Base-by-base conservation (phyloP, 2,329 filamentous ascomycete species). In the Didymellaceae sp. region DNA sequence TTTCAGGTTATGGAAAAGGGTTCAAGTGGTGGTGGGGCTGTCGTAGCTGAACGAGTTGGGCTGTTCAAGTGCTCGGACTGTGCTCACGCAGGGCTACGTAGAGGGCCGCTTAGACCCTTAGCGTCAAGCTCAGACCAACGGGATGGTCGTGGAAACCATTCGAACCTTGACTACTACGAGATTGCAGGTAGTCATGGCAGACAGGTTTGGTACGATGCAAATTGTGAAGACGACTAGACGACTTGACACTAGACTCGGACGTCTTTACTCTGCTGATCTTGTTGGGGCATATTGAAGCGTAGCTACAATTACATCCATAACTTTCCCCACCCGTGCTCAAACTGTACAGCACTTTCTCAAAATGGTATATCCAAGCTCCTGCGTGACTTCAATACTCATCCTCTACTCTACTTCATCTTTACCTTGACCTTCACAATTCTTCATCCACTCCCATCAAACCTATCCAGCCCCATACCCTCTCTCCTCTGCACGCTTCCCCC, bases 11-110 rank as follows among this genome's bases (percentile, higher is more conserved):
- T 42, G 16, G 22, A n/a, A 33, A 42, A 42, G 24, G 25, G 16
- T n/a, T 17, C 20, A 13, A 41, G 31, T 32, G 38, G 38, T 42
- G 48, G 48, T 43, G 48, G 48, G 48, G 48, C 34, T 32, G 43
- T 46, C 33, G 48, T 46, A 52, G 31, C 48, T 46, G 48, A 46
- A 42, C 26, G 37, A 46, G 42, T 52, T 46, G 48, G 48, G 42
- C 37, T 42, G 32, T 37, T 46, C 37, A 28, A 38, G 25, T 42
- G 48, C 41, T 51, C 14, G 45, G 45, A 34, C 25, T 49, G 45
- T 52, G 41, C 48, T 45, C 31, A 17, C 31, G 11, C 45, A 35
- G 33, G 30, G 35, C 41, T 52, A 52, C 45, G 45, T 48, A 48
- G 22, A 47, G 40, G 47, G n/a, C 20, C 32, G 24, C 31, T 14